phyloP scores from a whole-genome alignment of 768 basidiomycete species.

The Mycena pura region DNA sequence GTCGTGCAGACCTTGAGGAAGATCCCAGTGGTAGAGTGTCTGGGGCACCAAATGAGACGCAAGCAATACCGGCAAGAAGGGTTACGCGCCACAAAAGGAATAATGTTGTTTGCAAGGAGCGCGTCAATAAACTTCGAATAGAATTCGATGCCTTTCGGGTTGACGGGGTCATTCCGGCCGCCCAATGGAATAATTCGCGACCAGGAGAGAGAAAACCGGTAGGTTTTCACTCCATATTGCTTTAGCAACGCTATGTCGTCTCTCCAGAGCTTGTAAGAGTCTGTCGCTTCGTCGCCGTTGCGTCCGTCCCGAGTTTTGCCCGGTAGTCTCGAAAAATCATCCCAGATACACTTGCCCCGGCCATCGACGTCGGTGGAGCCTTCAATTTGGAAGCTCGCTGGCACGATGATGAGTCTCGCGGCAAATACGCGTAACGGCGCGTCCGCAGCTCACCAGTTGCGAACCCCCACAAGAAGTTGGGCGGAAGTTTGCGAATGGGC shows the following conservation, averaged over 20 bases:
- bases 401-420: conserved; percentile 10
- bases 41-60: conserved; percentile 31
- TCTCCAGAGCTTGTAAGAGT: conserved; percentile 73
- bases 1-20: conserved; percentile 76
- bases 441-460: conserved; percentile 59
- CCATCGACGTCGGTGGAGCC: conserved; percentile 66
- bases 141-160: conserved; percentile 70
- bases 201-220: conserved; percentile 82
- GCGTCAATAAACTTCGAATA: conserved; percentile 77
- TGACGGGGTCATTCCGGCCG: conserved; percentile 75
- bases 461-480: conserved; percentile 74
- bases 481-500: conserved; percentile 51
- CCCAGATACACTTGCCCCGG: conserved; percentile 77
- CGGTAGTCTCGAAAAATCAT: conserved; percentile 68
- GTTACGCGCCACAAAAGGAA: conserved; percentile 66
- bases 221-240: conserved; percentile 70
- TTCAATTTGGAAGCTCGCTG: conserved; percentile 78
- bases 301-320: conserved; percentile 75
- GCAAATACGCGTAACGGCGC: conserved; percentile 5
- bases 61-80: background rate
- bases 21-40: conserved; percentile 83
- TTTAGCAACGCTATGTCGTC: conserved; percentile 70
- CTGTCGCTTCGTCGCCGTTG: conserved; percentile 73
- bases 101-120: conserved; percentile 66
- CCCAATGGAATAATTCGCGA: conserved; percentile 77